phyloP scores from a whole-genome alignment of 495 filamentous ascomycete genomes.

The Talaromyces proteolyticus region DNA sequence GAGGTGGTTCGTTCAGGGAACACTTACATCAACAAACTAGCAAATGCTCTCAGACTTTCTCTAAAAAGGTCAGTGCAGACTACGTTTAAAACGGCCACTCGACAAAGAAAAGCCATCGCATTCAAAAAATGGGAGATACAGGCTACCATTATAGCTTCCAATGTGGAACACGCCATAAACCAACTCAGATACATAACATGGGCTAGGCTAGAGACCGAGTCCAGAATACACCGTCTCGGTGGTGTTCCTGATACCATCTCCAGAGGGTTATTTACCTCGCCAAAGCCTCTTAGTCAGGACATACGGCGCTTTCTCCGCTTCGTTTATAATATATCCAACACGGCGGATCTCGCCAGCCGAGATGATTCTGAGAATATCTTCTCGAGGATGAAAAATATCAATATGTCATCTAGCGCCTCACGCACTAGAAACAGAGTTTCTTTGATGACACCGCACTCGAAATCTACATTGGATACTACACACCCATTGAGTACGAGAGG shows the following conservation, averaged over 20 bases:
- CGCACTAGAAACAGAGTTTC: no score
- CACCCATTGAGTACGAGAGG: no score
- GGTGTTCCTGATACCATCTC: slow-evolving; percentile 12
- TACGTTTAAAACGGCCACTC: no score
- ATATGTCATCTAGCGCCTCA: no score
- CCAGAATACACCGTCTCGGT: slow-evolving; percentile 10
- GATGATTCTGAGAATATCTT: no score
- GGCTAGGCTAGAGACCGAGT: slow-evolving; percentile 17
- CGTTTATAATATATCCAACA: neutral
- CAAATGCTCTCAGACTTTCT: no score
- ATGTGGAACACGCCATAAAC: neutral
- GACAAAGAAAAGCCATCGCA: no score
- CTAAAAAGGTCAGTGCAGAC: no score
- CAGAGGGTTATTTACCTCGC: slow-evolving; percentile 12
- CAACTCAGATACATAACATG: slow-evolving; percentile 16
- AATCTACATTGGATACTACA: no score
- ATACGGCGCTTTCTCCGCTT: slow-evolving; percentile 9
- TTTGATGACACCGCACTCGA: no score
- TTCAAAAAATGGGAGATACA: neutral
- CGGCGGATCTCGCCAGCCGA: neutral
- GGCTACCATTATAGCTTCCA: neutral
- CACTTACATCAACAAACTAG: neutral
- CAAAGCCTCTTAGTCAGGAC: slow-evolving; percentile 18
- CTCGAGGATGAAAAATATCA: no score
- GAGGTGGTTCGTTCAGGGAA: neutral